Conservation (phyloP, 176 grass and related monocot species). For the Saccharum spontaneum region DNA sequence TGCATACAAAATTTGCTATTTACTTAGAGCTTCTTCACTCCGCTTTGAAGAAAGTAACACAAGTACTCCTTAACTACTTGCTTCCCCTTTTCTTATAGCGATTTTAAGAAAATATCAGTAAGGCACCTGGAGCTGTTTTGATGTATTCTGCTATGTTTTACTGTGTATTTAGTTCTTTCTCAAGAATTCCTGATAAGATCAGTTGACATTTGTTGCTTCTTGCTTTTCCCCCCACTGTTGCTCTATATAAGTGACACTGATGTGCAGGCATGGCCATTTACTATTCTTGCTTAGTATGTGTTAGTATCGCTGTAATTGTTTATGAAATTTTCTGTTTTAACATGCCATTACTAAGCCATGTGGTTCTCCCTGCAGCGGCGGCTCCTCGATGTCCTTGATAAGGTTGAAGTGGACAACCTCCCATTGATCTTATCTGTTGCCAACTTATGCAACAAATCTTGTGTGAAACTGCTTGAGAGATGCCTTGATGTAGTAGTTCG, state of each 20-base stretch:
- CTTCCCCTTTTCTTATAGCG: not conserved
- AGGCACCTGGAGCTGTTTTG: not conserved
- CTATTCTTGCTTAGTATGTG: not conserved
- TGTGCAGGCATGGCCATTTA: not conserved
- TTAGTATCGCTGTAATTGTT: not conserved
- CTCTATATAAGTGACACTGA: not conserved
- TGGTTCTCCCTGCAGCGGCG: conserved; percentile 44
- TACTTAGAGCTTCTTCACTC: not conserved
- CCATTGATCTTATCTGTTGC: conserved; percentile 69
- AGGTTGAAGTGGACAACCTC: conserved; percentile 67
- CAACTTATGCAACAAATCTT: conserved; percentile 65
- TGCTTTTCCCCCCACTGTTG: not conserved
- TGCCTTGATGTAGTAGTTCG: conserved; percentile 66
- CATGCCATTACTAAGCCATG: not conserved
- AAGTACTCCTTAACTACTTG: not conserved
- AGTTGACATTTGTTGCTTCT: not conserved
- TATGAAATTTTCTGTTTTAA: not conserved
- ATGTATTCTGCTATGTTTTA: not conserved
- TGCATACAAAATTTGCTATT: not conserved
- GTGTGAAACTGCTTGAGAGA: conserved; percentile 51
- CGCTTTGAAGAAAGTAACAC: not conserved
- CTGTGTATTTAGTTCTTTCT: not conserved
- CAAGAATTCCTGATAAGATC: not conserved
- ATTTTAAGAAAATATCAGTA: not conserved
- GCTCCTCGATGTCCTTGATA: conserved; percentile 84